These are phyloP conservation scores for Exidia glandulosa DNA, from an alignment of 768 basidiomycete genomes.

Conservation along the genomic window DNA sequence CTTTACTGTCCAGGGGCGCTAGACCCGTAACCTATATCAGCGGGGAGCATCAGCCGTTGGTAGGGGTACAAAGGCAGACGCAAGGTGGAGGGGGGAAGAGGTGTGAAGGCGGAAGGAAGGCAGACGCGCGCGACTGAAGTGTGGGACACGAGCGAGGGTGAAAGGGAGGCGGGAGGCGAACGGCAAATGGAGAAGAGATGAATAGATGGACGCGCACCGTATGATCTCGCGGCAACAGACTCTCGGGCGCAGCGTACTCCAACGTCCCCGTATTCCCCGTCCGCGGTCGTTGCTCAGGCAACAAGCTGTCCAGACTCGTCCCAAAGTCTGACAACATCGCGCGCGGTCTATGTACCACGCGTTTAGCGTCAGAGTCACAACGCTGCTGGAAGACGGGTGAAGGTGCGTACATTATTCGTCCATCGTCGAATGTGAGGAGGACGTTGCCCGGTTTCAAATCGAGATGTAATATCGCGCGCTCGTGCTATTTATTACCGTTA, in stretches of 20 bases:
- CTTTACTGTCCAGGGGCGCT: conserved; percentile 74
- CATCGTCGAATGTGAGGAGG: conserved; percentile 84
- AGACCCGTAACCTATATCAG: no score
- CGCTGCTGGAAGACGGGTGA: conserved; percentile 2
- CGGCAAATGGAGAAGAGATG: conserved; percentile 50
- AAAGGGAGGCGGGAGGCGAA: no score
- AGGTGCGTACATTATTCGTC: conserved; percentile 53
- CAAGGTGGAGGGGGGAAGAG: no score
- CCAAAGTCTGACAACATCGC: conserved; percentile 96
- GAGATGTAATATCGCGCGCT: conserved; percentile 77
- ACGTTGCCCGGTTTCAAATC: conserved; percentile 95
- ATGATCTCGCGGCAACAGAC: conserved; percentile 42
- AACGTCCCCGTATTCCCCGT: conserved; percentile 95
- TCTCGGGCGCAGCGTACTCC: conserved; percentile 85
- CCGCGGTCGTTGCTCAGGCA: conserved; percentile 41
- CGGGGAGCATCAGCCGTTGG: no score
- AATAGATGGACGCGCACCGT: conserved; percentile 18
- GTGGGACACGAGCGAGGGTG: no score
- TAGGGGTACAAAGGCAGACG: no score
- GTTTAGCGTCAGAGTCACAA: neutral
- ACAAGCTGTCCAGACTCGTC: conserved; percentile 72
- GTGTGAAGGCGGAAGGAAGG: no score
- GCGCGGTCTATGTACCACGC: conserved; percentile 47
- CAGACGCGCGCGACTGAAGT: no score
- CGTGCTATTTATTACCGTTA: conserved; percentile 38